A percentile compares a stretch with the other conserved stretches of the same genome.
Conservation (phyloP, 2,329 filamentous ascomycete species). For the Hypoxylon sp. region DNA sequence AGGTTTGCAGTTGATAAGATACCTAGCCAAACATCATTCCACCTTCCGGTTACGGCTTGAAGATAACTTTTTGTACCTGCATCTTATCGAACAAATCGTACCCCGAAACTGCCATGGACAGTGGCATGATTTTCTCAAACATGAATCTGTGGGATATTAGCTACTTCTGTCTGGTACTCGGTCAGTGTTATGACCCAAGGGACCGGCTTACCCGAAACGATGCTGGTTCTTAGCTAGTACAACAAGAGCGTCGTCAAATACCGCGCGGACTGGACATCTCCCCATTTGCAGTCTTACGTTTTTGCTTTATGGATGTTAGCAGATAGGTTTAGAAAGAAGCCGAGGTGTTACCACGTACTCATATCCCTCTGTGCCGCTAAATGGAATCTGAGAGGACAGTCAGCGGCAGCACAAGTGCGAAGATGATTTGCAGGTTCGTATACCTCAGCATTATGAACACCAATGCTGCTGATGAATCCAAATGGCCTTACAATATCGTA, state of each 20-base stretch:
- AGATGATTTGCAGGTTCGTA: conserved; percentile 30
- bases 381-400: conserved; percentile 64
- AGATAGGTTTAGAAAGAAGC: conserved; percentile 1
- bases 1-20: too few relatives aligned
- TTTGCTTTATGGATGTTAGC: conserved; percentile 59
- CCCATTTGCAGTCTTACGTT: conserved; percentile 80
- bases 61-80: conserved; percentile 78
- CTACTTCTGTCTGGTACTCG: neutral
- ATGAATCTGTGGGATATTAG: conserved; percentile 64
- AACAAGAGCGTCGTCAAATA: conserved; percentile 71
- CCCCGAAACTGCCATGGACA: conserved; percentile 70
- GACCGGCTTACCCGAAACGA: conserved; percentile 66
- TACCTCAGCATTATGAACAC: conserved; percentile 78
- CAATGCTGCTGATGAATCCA: conserved; percentile 77
- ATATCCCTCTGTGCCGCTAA: conserved; percentile 70
- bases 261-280: conserved; percentile 75
- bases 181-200: neutral
- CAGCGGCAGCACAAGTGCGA: conserved; percentile 27
- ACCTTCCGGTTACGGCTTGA: conserved; percentile 55
- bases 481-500: conserved; percentile 77
- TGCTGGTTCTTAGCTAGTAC: conserved; percentile 73
- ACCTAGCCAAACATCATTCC: too few relatives aligned
- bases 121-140: conserved; percentile 78
- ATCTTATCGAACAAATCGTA: conserved; percentile 78
- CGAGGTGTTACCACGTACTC: conserved; percentile 50